Evolutionary conservation across 2,329 filamentous ascomycete species (phyloP).

Genomic region (Neopestalotiopsis sp.): DNA sequence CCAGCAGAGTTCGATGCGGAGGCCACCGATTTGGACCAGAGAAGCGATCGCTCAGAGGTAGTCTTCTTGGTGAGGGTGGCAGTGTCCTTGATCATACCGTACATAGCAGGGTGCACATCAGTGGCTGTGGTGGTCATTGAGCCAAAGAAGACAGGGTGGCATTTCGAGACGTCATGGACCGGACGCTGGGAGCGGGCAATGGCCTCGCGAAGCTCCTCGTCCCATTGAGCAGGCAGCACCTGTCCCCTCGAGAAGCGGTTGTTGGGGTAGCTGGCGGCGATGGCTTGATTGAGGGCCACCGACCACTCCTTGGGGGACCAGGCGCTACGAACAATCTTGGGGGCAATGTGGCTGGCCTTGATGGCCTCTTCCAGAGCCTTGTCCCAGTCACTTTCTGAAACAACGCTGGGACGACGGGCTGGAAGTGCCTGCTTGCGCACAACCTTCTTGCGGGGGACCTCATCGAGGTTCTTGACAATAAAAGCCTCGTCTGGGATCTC

Average conservation of each 20-base stretch:
- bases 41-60: constrained; percentile 14
- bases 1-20: background rate
- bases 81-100: background rate
- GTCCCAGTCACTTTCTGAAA: constrained; percentile 40
- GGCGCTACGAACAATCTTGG: constrained; percentile 23
- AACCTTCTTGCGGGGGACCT: constrained; percentile 22
- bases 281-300: constrained; percentile 42
- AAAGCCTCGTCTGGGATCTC: constrained; percentile 22
- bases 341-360: constrained; percentile 24
- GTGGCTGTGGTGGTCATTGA: constrained; percentile 27
- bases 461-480: constrained; percentile 29
- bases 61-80: background rate
- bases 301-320: constrained; percentile 38
- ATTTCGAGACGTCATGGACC: constrained; percentile 32
- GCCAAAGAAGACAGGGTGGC: constrained; percentile 39
- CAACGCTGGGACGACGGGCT: constrained; percentile 30
- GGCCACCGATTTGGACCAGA: constrained; percentile 24
- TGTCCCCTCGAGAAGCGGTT: constrained; percentile 28
- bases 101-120: constrained; percentile 32
- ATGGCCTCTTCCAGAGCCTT: constrained; percentile 29
- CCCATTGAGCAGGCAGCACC: constrained; percentile 27
- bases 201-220: constrained; percentile 29
- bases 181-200: constrained; percentile 22
- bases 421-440: constrained; percentile 26
- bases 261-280: constrained; percentile 36